Percentiles rank a stretch among this genome's conserved stretches.
Evolutionary conservation across 2,329 filamentous ascomycete species (phyloP).

Genomic region (Neoscytalidium dimidiatum): DNA sequence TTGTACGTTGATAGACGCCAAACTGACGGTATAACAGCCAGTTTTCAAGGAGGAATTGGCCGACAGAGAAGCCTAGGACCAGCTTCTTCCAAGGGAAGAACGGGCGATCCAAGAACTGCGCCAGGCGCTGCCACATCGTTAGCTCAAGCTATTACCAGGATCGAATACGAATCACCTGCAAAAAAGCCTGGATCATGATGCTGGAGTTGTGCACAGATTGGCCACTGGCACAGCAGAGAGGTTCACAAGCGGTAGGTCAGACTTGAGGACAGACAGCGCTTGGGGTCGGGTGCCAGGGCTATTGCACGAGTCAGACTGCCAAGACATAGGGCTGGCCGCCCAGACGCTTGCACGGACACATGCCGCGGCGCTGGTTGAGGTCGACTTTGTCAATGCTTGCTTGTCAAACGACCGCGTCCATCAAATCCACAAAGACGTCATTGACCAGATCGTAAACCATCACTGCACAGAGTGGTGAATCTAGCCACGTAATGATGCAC

Average conservation of each 20-base stretch:
- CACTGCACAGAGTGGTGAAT: neutral
- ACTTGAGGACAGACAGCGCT: constrained; percentile 9
- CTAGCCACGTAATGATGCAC: neutral
- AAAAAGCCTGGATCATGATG: constrained; percentile 21
- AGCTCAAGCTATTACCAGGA: neutral
- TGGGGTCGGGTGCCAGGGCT: constrained; percentile 4
- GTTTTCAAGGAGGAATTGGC: constrained; percentile 86
- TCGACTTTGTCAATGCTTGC: no score
- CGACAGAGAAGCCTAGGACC: constrained; percentile 90
- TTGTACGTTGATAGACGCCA: constrained; percentile 75
- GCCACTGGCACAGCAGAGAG: neutral
- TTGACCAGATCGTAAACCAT: no score
- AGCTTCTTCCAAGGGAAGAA: constrained; percentile 97
- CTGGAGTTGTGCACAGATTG: neutral
- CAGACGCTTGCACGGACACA: neutral
- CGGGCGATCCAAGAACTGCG: constrained; percentile 84
- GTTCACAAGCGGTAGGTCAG: neutral
- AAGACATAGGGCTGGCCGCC: constrained; percentile 15
- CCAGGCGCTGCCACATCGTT: constrained; percentile 59
- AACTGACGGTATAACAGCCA: constrained; percentile 91
- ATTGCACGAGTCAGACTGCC: constrained; percentile 10
- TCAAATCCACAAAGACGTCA: neutral
- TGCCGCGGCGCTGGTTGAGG: neutral
- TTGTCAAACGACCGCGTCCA: neutral
- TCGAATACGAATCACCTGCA: constrained; percentile 1